Evolutionary conservation across 176 grass and related monocot genomes (phyloP), one percentile per base, ranked within the genome.

Genomic region (Hyparrhenia diplandra): DNA sequence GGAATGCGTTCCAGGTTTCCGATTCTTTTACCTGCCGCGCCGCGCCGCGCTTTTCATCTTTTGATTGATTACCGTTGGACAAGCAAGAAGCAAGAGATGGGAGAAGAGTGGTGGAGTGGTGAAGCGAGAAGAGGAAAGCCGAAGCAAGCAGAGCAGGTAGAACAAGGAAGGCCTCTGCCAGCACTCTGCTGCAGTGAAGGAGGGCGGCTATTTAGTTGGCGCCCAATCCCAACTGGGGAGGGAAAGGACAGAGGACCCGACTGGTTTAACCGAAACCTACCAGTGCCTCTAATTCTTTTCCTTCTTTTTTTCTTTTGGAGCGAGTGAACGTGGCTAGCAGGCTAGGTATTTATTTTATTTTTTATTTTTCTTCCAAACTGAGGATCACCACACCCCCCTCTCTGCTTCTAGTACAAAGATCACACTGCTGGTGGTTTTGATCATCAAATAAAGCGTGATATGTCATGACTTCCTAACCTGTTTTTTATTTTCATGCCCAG

Each of bases 141-240:
- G 61, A 75, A 77, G 78, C n/a, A n/a, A n/a, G n/a, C 80, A 86
- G 83, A 80, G 89, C 32, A 78, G 76, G 83, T 32, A 32, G 76
- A 73, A 74, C 63, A 28, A 71, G 39, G 40, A 70, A 62, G 43
- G 12, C 34, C 5, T 4, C 65, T n/a, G 36, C 36, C 36, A 37
- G 36, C 21, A 59, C 8, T n/a, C 10, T 8, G 35, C 37, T 40
- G 58, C 58, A 25, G 37, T 13, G 39, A 28, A 14, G 36, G 35
- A 6, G 20, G 39, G 69, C 69, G 69, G 69, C 69, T 46, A 42
- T 17, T 71, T 29, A 10, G 10, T 46, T 82, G 71, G 67, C 41
- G 70, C 84, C 73, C 6, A 21, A 67, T 17, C 46, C 67, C 46
- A 49, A 18, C 20, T 13, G 34, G 32, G 36, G 5, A 69, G 73